phyloP scores from a whole-genome alignment of 169 alveolate genomes.

The Pseudocohnilembus persalinus region DNA sequence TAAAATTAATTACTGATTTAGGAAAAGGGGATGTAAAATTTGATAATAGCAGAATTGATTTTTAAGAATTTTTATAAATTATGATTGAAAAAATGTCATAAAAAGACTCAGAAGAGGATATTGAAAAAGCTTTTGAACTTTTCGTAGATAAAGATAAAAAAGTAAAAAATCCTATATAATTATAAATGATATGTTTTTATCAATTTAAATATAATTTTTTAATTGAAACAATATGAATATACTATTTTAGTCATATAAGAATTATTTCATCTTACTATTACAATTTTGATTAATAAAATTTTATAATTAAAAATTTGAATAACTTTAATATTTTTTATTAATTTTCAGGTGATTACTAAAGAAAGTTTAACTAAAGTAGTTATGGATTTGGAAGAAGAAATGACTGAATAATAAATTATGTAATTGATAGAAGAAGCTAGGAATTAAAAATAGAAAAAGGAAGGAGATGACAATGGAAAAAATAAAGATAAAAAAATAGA shows the following conservation, averaged over 20 bases:
- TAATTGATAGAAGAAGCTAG: slow-evolving; percentile 59
- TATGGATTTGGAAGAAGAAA: slow-evolving; percentile 57
- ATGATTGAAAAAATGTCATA: slow-evolving; percentile 81
- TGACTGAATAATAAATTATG: slow-evolving; percentile 63
- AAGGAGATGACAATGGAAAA: slow-evolving; percentile 45
- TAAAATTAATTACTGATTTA: slow-evolving; percentile 67
- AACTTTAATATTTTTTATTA: slow-evolving; percentile 7
- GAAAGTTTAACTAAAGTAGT: slow-evolving; percentile 65
- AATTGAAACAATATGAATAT: too few species aligned
- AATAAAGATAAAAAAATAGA: slow-evolving; percentile 51
- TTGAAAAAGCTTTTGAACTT: slow-evolving; percentile 55
- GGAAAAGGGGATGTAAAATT: slow-evolving; percentile 60
- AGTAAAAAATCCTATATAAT: too few species aligned
- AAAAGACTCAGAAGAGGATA: slow-evolving; percentile 57
- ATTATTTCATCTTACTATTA: too few species aligned
- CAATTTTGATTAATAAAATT: too few species aligned
- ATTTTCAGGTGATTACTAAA: slow-evolving; percentile 47
- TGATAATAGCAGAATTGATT: slow-evolving; percentile 76
- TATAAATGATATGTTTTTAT: too few species aligned
- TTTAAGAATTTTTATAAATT: slow-evolving; percentile 80
- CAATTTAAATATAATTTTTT: too few species aligned
- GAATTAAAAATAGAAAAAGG: slow-evolving; percentile 46
- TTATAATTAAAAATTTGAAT: too few species aligned
- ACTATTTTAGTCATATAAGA: too few species aligned
- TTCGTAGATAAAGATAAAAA: slow-evolving; percentile 49